These are phyloP conservation scores for Trichoderma koningiopsis DNA, from an alignment of 2,329 filamentous ascomycete species.

Conservation along the genomic window DNA sequence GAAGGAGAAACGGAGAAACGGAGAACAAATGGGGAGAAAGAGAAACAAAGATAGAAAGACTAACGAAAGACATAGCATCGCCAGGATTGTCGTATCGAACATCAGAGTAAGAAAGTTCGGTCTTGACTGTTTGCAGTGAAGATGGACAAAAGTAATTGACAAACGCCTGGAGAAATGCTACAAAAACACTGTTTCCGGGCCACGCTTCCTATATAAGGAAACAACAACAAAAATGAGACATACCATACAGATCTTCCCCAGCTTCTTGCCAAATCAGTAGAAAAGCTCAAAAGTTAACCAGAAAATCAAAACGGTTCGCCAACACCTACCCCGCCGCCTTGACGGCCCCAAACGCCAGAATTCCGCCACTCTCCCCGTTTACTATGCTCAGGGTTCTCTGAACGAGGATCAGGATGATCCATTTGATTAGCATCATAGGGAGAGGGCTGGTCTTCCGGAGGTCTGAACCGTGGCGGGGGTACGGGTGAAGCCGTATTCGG, in stretches of 20 bases:
- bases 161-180: constrained; percentile 44
- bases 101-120: constrained; percentile 21
- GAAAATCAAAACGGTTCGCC: constrained; percentile 46
- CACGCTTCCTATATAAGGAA: constrained; percentile 35
- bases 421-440: constrained; percentile 48
- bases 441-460: constrained; percentile 49
- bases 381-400: constrained; percentile 44
- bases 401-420: constrained; percentile 47
- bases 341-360: constrained; percentile 54
- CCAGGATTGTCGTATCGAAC: constrained; percentile 23
- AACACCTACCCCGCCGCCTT: constrained; percentile 53
- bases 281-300: constrained; percentile 18
- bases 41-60: background rate
- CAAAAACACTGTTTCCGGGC: constrained; percentile 39
- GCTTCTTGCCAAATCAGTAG: constrained; percentile 22
- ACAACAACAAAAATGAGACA: constrained; percentile 15
- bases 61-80: constrained; percentile 26
- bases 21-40: background rate
- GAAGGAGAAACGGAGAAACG: background rate
- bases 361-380: constrained; percentile 60
- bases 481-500: constrained; percentile 47
- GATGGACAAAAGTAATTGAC: constrained; percentile 26
- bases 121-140: constrained; percentile 28
- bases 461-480: constrained; percentile 55
- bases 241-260: constrained; percentile 18